Evolutionary conservation across 768 basidiomycete genomes (phyloP), one percentile per base, ranked within the genome.

Genomic region (Collybiopsis confluens): DNA sequence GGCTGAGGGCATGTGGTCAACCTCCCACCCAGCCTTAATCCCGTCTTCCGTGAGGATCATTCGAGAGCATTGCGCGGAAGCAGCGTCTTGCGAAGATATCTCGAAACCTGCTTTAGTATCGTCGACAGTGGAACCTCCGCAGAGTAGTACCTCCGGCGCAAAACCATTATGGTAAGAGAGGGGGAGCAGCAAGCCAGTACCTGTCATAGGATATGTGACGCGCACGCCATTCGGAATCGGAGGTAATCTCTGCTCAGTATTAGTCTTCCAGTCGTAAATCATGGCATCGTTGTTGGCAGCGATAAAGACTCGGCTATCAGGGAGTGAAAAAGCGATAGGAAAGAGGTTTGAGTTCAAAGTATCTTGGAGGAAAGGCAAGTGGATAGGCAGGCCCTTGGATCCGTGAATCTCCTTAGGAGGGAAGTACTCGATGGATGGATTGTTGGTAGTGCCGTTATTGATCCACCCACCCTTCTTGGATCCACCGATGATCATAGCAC

Each of bases 381-480:
- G 62, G 37, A 90, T 78, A 2, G 87, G 85, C 59, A 87, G 59
- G 43, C 90, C 90, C 40, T 83, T 80, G 2, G 79, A 83, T 15
- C 77, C 79, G 55, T 83, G 75, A 45, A 90, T 81, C 51, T 74
- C 72, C 65, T 93, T 92, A 1, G 91, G 86, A 27, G 92, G 92
- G 65, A 77, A 94, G 68, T 81, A 93, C 66, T 91, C 88, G 58
- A 88, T 67, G 0, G 88, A 90, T 2, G 90, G 89, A 62, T 91
- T 91, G 70, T 90, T 88, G 55, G 81, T 79, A 2, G 88, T 88
- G 23, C 73, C 77, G 53, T 91, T 92, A 64, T 91, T 91, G 58
- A 90, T 90, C 88, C 89, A 92, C 9, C 89, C 90, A 7, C 90
- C 90, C 64, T 83, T 87, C 59, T 76, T 83, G 7, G 89, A 87